Conservation (phyloP, 108 stramenopile genomes). For the Schizochytrium sp. region DNA sequence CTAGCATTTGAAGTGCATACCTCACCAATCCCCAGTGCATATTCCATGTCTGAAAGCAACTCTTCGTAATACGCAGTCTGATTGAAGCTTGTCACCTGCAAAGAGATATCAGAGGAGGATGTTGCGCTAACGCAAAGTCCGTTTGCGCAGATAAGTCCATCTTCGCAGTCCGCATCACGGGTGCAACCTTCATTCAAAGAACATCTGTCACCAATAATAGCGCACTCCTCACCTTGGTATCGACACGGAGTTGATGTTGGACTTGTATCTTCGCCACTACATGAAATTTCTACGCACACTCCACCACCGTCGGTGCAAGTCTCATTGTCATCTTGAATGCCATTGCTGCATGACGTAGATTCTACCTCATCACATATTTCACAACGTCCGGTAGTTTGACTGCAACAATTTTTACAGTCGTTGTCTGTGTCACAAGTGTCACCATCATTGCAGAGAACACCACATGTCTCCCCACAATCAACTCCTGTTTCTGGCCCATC, state of each 20-base stretch:
- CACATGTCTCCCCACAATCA: constrained; percentile 15
- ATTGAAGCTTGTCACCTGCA: neutral
- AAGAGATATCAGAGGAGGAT: neutral
- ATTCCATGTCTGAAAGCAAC: neutral
- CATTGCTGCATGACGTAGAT: neutral
- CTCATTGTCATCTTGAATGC: constrained; percentile 2
- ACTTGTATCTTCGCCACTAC: neutral
- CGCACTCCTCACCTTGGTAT: neutral
- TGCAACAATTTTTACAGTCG: neutral
- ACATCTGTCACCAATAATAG: neutral
- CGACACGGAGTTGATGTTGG: neutral
- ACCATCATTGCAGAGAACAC: constrained; percentile 25
- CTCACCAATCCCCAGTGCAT: neutral
- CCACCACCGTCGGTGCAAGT: constrained; percentile 46
- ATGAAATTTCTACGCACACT: constrained; percentile 7
- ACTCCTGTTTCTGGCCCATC: constrained; percentile 13
- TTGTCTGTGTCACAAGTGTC: neutral
- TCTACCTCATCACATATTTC: neutral
- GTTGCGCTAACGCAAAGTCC: neutral
- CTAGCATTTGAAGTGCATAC: neutral
- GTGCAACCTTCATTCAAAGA: neutral
- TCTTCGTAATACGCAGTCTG: neutral
- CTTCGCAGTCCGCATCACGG: neutral
- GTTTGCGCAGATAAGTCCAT: constrained; percentile 21
- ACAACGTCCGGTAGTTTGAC: neutral